phyloP scores from a whole-genome alignment of 139 green algal species.

The Mychonastes homosphaera region DNA sequence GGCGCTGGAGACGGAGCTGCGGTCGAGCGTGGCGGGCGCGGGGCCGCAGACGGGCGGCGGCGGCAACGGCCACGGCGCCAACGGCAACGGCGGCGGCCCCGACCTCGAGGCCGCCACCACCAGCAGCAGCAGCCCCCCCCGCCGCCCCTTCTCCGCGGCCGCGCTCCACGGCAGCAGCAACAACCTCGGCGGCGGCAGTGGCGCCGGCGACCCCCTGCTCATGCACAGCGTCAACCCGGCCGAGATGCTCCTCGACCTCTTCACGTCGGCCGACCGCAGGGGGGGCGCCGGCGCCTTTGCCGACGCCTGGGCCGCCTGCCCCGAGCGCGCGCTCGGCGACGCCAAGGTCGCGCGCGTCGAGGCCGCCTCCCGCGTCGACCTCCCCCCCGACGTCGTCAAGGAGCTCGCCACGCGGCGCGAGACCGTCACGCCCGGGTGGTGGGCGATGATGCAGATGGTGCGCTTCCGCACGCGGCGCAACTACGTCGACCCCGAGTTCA shows the following conservation, averaged over 20 bases:
- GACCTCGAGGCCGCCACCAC: too few species aligned
- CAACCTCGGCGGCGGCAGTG: background rate
- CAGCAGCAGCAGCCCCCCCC: background rate
- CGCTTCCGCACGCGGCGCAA: constrained; percentile 62
- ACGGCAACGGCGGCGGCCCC: too few species aligned
- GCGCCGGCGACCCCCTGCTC: background rate
- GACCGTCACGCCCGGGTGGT: constrained; percentile 68
- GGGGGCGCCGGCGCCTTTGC: constrained; percentile 17
- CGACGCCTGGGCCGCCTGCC: constrained; percentile 21
- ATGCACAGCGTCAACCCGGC: constrained; percentile 32
- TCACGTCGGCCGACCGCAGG: constrained; percentile 38
- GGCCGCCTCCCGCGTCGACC: background rate
- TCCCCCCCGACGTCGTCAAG: constrained; percentile 18
- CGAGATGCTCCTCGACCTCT: constrained; percentile 46
- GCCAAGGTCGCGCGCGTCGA: background rate
- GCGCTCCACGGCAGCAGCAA: background rate
- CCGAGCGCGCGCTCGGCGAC: background rate
- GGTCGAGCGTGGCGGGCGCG: too few species aligned
- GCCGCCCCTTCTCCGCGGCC: background rate
- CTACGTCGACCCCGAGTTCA: constrained; percentile 45
- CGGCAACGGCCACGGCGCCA: too few species aligned
- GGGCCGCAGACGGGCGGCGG: too few species aligned
- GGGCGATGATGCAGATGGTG: constrained; percentile 40
- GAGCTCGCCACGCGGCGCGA: constrained; percentile 43
- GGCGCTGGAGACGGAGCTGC: too few species aligned